Evolutionary conservation across 1,284 basidiomycete species (phyloP).

Genomic region (Sanghuangporus sanghuang): DNA sequence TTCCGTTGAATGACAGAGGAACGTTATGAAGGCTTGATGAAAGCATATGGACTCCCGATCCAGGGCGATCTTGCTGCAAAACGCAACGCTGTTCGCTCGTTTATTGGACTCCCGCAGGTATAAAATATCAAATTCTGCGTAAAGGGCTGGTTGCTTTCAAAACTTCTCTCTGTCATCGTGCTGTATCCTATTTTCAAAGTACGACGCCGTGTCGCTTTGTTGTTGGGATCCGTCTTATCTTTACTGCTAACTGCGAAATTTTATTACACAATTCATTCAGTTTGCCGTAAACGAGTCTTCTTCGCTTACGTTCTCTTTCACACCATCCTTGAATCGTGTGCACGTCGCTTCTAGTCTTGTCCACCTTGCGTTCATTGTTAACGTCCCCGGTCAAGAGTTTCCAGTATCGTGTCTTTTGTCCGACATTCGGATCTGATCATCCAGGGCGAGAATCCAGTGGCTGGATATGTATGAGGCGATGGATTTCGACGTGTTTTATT

Average conservation of each 20-base stretch:
- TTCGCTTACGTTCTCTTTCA: too few species aligned
- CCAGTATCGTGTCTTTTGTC: too few species aligned
- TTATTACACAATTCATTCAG: neutral
- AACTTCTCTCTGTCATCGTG: neutral
- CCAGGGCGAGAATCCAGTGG: too few species aligned
- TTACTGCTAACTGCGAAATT: neutral
- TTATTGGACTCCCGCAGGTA: constrained; percentile 30
- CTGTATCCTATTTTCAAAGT: neutral
- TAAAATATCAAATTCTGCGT: neutral
- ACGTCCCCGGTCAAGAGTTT: too few species aligned
- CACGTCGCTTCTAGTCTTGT: too few species aligned
- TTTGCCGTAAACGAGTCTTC: too few species aligned
- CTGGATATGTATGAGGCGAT: too few species aligned
- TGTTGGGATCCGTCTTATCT: neutral
- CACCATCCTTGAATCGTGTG: too few species aligned
- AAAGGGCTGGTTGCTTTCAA: neutral
- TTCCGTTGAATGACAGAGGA: constrained; percentile 27
- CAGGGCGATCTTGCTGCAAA: constrained; percentile 34
- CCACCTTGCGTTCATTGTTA: too few species aligned
- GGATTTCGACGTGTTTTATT: too few species aligned
- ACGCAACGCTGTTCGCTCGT: constrained; percentile 32
- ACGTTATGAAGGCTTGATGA: constrained; percentile 34
- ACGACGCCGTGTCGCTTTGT: neutral
- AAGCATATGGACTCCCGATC: constrained; percentile 30
- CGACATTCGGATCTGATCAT: too few species aligned